A percentile compares a stretch with the other conserved stretches of the same genome.
phyloP scores from a whole-genome alignment of 208 protist genomes.

The Zelonia costaricensis region DNA sequence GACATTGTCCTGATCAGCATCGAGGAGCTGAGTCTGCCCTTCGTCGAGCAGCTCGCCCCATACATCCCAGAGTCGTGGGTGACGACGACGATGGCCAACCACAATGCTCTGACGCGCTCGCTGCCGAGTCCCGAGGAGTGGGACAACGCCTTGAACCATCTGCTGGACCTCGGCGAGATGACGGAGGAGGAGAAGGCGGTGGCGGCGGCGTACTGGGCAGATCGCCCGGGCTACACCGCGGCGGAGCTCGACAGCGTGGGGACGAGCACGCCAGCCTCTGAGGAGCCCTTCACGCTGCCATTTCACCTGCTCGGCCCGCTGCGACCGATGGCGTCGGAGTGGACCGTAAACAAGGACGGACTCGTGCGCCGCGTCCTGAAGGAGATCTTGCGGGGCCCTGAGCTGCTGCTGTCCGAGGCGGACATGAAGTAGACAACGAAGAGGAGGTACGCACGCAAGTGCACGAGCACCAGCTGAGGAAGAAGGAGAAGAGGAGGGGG shows the following conservation, averaged over 20 bases:
- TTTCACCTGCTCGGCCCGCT: slow-evolving; percentile 25
- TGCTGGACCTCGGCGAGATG: slow-evolving; percentile 27
- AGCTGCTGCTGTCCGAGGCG: slow-evolving; percentile 4
- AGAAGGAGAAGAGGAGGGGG: not conserved
- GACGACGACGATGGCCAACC: slow-evolving; percentile 31
- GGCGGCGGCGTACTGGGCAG: not conserved
- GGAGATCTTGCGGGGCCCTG: slow-evolving; percentile 20
- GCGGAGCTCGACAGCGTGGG: not conserved
- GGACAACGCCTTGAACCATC: slow-evolving; percentile 33
- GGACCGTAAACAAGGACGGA: slow-evolving; percentile 21
- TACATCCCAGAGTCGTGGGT: slow-evolving; percentile 60
- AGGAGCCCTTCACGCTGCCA: slow-evolving; percentile 7
- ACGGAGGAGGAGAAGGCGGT: not conserved
- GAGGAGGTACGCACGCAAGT: too few species aligned
- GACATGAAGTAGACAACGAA: slow-evolving; percentile 5
- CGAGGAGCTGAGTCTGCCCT: slow-evolving; percentile 53
- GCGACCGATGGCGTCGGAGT: slow-evolving; percentile 16
- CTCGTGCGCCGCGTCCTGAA: slow-evolving; percentile 22
- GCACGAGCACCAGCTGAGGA: too few species aligned
- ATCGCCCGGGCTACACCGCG: too few species aligned
- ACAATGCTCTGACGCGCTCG: slow-evolving; percentile 21
- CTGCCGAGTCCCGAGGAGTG: slow-evolving; percentile 34
- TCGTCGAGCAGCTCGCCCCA: slow-evolving; percentile 30
- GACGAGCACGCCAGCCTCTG: not conserved
- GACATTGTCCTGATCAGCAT: slow-evolving; percentile 47